Conservation (phyloP, 2,329 filamentous ascomycete species). For the Microdochium trichocladiopsis region DNA sequence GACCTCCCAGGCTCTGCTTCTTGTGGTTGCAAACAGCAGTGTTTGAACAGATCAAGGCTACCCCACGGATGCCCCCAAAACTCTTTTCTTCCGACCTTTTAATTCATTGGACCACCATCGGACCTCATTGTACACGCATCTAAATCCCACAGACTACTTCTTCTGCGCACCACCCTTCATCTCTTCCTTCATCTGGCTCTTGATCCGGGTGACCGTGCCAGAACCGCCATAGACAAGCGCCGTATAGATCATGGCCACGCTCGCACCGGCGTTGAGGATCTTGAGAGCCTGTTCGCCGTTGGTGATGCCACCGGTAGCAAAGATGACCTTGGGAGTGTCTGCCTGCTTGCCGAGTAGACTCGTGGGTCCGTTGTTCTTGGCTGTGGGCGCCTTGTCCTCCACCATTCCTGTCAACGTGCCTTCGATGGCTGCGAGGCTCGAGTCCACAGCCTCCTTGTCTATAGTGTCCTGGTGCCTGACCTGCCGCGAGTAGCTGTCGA, state of each 20-base stretch:
- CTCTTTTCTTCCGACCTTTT: too few species aligned
- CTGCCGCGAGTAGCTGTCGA: slow-evolving; percentile 25
- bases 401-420: slow-evolving; percentile 20
- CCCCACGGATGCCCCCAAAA: too few species aligned
- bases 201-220: slow-evolving; percentile 58
- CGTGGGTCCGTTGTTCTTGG: slow-evolving; percentile 17
- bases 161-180: slow-evolving; percentile 10
- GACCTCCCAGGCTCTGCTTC: too few species aligned
- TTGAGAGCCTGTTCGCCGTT: slow-evolving; percentile 77
- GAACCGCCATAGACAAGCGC: slow-evolving; percentile 58
- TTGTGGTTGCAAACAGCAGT: too few species aligned
- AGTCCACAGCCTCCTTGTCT: slow-evolving; percentile 22
- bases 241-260: slow-evolving; percentile 88
- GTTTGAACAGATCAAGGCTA: too few species aligned
- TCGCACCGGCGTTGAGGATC: slow-evolving; percentile 82
- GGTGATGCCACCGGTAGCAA: slow-evolving; percentile 89
- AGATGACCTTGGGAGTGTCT: slow-evolving; percentile 66
- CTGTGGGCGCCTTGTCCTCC: slow-evolving; percentile 12
- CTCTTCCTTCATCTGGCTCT: slow-evolving; percentile 49
- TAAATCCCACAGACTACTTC: too few species aligned
- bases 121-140: too few species aligned
- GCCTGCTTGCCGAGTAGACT: slow-evolving; percentile 2
- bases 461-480: slow-evolving; percentile 5
- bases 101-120: too few species aligned
- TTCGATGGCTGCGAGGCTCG: slow-evolving; percentile 24